A percentile compares a stretch with the other conserved stretches of the same genome.
These are phyloP conservation scores for Aurinia saxatilis DNA, from an alignment of 345 rosid species.

Conservation along the genomic window DNA sequence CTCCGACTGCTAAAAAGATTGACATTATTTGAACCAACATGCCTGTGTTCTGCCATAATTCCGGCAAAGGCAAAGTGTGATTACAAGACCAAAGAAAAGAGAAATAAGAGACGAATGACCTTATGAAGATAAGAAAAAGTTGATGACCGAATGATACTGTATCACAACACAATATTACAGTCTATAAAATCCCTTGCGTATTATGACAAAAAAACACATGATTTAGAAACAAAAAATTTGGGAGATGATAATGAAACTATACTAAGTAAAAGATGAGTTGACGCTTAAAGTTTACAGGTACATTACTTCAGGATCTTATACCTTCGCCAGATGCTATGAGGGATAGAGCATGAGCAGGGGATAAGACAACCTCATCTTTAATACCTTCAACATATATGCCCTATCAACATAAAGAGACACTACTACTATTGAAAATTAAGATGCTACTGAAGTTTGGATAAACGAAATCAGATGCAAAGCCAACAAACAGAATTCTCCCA, in stretches of 20 bases:
- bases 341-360: constrained; percentile 97
- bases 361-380: constrained; percentile 92
- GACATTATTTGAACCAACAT: constrained; percentile 90
- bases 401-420: constrained; percentile 37
- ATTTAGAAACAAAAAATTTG: not conserved
- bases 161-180: not conserved
- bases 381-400: constrained; percentile 90
- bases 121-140: not conserved
- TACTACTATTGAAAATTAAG: constrained; percentile 8
- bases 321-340: constrained; percentile 98
- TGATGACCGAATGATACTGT: not conserved
- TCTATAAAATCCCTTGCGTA: not conserved
- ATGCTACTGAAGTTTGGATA: constrained; percentile 8
- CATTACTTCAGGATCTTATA: constrained; percentile 17
- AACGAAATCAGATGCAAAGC: constrained; percentile 1
- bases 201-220: not conserved
- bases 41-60: constrained; percentile 66
- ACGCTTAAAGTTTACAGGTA: not conserved
- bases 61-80: not conserved
- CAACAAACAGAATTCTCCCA: not conserved
- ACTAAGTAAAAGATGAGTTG: not conserved
- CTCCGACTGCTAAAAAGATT: constrained; percentile 95
- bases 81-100: constrained; percentile 7
- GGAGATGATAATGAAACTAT: not conserved
- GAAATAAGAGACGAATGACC: not conserved